Base-by-base conservation (phyloP, 2,329 filamentous ascomycete species). In the Fusarium verticillioides region DNA sequence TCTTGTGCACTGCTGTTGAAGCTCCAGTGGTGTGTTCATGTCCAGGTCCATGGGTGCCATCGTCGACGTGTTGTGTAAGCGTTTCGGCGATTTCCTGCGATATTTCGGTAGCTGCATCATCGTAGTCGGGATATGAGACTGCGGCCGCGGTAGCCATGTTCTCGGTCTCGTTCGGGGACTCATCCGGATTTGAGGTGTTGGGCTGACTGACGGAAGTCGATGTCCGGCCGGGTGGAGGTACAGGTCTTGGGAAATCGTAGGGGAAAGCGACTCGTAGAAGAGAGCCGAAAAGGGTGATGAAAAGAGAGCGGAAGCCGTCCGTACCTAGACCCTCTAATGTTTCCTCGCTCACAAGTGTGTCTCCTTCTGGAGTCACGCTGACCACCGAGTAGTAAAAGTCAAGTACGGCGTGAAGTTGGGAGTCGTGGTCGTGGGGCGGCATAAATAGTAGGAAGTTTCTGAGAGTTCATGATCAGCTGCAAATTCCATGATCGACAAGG, bases 391-490 rank as follows among this genome's bases (percentile, higher is more conserved):
- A 92, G 83, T 97, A 99, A 84, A 97, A 98, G 58, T 94, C 95
- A 77, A 98, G 87, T 62, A 98, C 93, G 60, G 94, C 91, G 79
- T 92, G 91, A 49, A 99, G 88, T 73, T 93, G 92, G 30, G 93
- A 90, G 63, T 88, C 87, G 75, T 90, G 86, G 72, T 91, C 88
- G 68, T 84, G 79, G 66, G 85, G 85, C 26, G 91, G 91, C 85
- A 98, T 93, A 83, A 98, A 98, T 49, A 98, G 90, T 32, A 98
- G 88, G 82, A 98, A 99, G 83, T 98, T 93, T 82, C 95, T 97
- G 59, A 56, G 32, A 28, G 62, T 58, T 50, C 69, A 74, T 73
- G 58, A 71, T 78, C 74, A 79, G 78, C 72, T 66, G 66, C 49
- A 28, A 67, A 50, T 39, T 60, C 57, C 64, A 39, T 50, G 40